These are phyloP conservation scores for Heteromeles arbutifolia DNA, from an alignment of 306 rosid genomes.

Conservation along the genomic window DNA sequence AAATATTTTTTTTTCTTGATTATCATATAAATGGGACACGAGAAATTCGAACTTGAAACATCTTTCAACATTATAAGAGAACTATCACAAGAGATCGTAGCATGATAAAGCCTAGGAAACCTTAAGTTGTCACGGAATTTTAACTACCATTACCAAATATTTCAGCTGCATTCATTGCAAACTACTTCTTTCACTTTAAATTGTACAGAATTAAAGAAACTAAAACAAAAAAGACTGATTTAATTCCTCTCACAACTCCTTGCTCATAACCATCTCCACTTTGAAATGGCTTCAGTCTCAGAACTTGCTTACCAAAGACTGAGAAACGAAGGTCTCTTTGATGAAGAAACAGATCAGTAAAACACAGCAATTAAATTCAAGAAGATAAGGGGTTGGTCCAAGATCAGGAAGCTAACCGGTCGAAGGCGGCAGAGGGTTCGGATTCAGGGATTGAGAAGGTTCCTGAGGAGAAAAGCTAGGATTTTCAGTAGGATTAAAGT, in stretches of 20 bases:
- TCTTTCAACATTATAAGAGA: too few relatives aligned
- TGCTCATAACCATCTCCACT: background rate
- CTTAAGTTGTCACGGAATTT: background rate
- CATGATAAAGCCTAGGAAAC: background rate
- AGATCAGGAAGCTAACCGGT: conserved; percentile 25
- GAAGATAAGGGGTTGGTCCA: conserved; percentile 30
- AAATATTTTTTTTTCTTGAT: too few relatives aligned
- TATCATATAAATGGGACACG: too few relatives aligned
- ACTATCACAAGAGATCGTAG: too few relatives aligned
- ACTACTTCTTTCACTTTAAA: background rate
- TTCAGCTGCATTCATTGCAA: background rate
- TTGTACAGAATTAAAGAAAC: background rate
- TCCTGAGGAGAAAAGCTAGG: conserved; percentile 23
- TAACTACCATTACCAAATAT: background rate
- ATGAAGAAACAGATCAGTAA: conserved; percentile 5
- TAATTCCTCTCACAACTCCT: background rate
- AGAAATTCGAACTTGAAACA: too few relatives aligned
- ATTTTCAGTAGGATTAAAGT: conserved; percentile 14
- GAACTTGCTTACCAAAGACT: conserved; percentile 28
- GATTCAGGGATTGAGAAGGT: conserved; percentile 20
- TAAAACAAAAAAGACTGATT: too few relatives aligned
- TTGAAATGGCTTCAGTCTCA: conserved; percentile 10
- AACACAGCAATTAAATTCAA: conserved; percentile 16
- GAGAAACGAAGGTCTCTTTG: conserved; percentile 16
- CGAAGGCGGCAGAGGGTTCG: conserved; percentile 36